Conservation (phyloP, 371 early-diverging fungal species). For the Syncephalastrum contaminatum region DNA sequence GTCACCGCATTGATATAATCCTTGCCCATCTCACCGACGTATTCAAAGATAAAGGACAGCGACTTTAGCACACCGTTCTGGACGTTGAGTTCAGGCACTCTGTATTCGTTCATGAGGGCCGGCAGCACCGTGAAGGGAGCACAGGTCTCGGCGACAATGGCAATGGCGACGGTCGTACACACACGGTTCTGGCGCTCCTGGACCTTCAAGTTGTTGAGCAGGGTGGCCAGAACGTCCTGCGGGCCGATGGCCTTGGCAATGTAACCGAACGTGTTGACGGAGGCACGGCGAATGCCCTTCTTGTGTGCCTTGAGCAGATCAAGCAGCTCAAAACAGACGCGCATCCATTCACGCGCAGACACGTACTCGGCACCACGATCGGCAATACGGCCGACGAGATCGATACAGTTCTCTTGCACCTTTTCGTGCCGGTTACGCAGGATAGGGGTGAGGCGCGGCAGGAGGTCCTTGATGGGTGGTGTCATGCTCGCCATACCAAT, state of each 20-base stretch:
- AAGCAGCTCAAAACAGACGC: slow-evolving; percentile 96
- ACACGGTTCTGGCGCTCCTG: slow-evolving; percentile 98
- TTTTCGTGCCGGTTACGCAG: slow-evolving; percentile 97
- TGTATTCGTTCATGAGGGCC: slow-evolving; percentile 98
- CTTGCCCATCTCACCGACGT: slow-evolving; percentile 95
- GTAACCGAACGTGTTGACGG: slow-evolving; percentile 97
- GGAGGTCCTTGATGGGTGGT: slow-evolving; percentile 95
- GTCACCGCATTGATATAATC: slow-evolving; percentile 96
- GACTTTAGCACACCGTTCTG: slow-evolving; percentile 98
- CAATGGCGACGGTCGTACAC: slow-evolving; percentile 97
- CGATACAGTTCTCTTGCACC: slow-evolving; percentile 93
- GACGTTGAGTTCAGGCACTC: slow-evolving; percentile 96
- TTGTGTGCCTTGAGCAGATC: slow-evolving; percentile 96
- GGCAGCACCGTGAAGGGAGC: slow-evolving; percentile 98
- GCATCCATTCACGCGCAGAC: slow-evolving; percentile 99
- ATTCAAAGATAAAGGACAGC: slow-evolving; percentile 95
- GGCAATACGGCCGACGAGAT: slow-evolving; percentile 96
- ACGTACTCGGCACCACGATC: slow-evolving; percentile 98
- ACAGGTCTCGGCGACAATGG: slow-evolving; percentile 90
- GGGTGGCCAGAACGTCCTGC: slow-evolving; percentile 96
- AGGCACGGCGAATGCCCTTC: slow-evolving; percentile 93
- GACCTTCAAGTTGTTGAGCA: slow-evolving; percentile 96
- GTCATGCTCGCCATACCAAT: slow-evolving; percentile 98
- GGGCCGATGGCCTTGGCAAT: slow-evolving; percentile 99
- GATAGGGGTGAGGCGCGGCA: slow-evolving; percentile 96